Evolutionary conservation across 371 early-diverging fungal species (phyloP).

Genomic region (Conidiobolus incongruus): DNA sequence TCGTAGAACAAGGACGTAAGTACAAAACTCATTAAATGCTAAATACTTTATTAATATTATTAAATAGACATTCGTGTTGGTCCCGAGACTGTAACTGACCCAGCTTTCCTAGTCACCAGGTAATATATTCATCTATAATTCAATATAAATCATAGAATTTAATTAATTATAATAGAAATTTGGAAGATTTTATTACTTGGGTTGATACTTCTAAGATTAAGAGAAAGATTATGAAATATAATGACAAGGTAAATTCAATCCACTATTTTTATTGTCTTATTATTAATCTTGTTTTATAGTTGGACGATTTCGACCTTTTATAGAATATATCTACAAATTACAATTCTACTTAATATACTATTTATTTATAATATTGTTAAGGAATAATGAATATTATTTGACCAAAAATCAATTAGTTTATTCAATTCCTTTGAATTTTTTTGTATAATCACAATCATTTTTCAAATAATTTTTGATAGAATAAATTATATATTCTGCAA

Average conservation of each 20-base stretch:
- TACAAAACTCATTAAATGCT: not conserved
- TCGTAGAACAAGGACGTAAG: constrained; percentile 87
- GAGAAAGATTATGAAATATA: constrained; percentile 93
- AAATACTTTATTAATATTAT: not conserved
- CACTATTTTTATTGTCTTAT: not conserved
- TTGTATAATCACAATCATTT: no score
- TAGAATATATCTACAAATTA: no score
- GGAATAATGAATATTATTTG: no score
- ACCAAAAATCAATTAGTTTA: no score
- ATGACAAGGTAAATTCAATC: constrained; percentile 53
- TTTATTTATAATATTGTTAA: no score
- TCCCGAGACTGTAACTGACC: constrained; percentile 73
- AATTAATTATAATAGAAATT: constrained; percentile 23
- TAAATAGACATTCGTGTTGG: constrained; percentile 70
- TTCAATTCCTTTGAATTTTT: no score
- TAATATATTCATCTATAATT: not conserved
- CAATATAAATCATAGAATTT: not conserved
- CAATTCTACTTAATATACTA: no score
- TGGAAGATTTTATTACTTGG: constrained; percentile 99
- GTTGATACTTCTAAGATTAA: constrained; percentile 95
- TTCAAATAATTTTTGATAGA: no score
- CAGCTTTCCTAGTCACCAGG: constrained; percentile 71
- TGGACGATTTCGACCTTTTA: constrained; percentile 42
- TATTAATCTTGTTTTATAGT: constrained; percentile 10
- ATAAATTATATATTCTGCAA: no score